Conservation (phyloP, 1,284 basidiomycete genomes). For the Gymnopus androsaceus region DNA sequence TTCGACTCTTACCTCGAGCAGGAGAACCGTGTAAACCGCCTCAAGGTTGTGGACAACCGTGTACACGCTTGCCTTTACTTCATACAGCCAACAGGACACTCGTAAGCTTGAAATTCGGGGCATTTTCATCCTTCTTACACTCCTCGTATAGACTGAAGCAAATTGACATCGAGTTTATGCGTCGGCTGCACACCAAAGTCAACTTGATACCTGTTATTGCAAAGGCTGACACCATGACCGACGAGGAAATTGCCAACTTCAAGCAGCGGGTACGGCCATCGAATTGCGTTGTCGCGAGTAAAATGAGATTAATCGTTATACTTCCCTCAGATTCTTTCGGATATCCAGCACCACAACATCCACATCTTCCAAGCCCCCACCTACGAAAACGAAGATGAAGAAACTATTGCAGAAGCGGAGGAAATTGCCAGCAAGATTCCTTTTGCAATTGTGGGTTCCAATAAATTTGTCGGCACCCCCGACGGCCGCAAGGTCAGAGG, state of each 20-base stretch:
- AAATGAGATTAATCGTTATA: conserved; percentile 13
- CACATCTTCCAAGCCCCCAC: conserved; percentile 95
- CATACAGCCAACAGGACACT: conserved; percentile 95
- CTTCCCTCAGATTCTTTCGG: conserved; percentile 72
- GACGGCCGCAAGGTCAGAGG: conserved; percentile 91
- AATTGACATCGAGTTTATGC: conserved; percentile 98
- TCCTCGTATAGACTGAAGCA: conserved; percentile 75
- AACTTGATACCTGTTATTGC: conserved; percentile 97
- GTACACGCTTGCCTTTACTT: conserved; percentile 97
- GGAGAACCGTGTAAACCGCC: conserved; percentile 94
- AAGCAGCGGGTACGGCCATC: conserved; percentile 75
- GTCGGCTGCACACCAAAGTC: conserved; percentile 91
- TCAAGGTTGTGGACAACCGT: conserved; percentile 85
- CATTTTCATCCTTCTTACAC: conserved; percentile 14
- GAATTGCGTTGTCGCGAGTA: conserved; percentile 1
- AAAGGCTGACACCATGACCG: conserved; percentile 94
- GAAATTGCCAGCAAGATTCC: conserved; percentile 97
- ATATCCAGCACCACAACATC: conserved; percentile 92
- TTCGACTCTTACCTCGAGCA: conserved; percentile 97
- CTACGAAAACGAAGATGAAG: conserved; percentile 96
- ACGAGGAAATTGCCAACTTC: conserved; percentile 90
- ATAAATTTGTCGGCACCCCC: conserved; percentile 75
- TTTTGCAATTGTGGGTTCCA: conserved; percentile 94
- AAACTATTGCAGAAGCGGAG: conserved; percentile 92
- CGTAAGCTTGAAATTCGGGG: conserved; percentile 56